These are phyloP conservation scores for Citrus reticulata DNA, from an alignment of 345 rosid genomes.

Conservation along the genomic window DNA sequence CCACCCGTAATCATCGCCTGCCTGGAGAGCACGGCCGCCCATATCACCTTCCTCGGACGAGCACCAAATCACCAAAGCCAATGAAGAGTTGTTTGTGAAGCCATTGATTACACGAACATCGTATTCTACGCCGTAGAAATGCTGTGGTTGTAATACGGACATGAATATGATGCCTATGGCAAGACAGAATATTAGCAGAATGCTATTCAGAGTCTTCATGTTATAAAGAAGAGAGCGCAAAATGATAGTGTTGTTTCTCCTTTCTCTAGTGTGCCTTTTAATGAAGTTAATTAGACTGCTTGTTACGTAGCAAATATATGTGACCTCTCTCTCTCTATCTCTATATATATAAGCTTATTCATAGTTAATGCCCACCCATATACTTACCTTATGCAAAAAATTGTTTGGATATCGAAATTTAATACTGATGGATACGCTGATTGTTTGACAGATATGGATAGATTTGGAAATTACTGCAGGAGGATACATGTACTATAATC, in stretches of 20 bases:
- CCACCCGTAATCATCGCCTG: slow-evolving; percentile 90
- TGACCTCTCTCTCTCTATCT: neutral
- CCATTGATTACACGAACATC: slow-evolving; percentile 85
- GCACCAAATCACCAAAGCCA: slow-evolving; percentile 90
- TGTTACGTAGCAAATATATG: neutral
- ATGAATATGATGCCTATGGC: slow-evolving; percentile 28
- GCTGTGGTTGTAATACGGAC: slow-evolving; percentile 29
- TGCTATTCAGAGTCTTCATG: slow-evolving; percentile 33
- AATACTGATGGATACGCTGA: neutral
- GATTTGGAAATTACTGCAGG: neutral
- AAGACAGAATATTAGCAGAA: slow-evolving; percentile 19
- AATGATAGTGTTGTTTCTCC: too few relatives aligned
- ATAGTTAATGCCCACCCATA: neutral
- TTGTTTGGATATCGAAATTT: neutral
- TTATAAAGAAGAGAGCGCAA: neutral
- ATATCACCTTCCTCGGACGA: slow-evolving; percentile 52
- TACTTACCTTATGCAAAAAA: neutral
- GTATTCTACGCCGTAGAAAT: slow-evolving; percentile 37
- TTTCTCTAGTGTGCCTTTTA: neutral
- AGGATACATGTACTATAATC: too few relatives aligned
- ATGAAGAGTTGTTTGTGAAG: slow-evolving; percentile 78
- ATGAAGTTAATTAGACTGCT: neutral
- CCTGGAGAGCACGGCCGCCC: slow-evolving; percentile 95
- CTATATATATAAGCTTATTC: neutral
- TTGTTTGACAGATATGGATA: neutral